Conservation (phyloP, 768 basidiomycete species). For the Suillus ampliporus region DNA sequence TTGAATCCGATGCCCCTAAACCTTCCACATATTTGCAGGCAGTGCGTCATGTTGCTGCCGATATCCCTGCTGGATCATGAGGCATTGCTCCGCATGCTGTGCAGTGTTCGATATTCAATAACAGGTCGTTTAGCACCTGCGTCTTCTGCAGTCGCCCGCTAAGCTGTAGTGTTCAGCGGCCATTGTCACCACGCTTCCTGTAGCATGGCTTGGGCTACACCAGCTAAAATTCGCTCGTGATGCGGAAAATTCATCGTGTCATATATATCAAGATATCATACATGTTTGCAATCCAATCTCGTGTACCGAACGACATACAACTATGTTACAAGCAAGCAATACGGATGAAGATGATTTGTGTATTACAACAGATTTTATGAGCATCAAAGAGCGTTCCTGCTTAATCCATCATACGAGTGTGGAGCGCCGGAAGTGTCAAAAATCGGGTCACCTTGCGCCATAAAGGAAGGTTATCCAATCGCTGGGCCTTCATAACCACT, state of each 20-base stretch:
- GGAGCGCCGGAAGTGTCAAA: neutral
- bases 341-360: no score
- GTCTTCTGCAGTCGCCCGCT: no score
- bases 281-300: neutral
- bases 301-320: neutral
- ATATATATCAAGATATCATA: neutral
- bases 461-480: neutral
- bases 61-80: no score
- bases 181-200: no score
- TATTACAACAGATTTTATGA: neutral
- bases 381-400: neutral
- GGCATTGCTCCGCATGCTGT: no score
- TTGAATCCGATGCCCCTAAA: neutral
- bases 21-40: neutral
- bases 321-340: neutral
- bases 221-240: neutral
- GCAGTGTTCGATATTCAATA: neutral
- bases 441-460: neutral
- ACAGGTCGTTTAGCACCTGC: neutral
- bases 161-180: neutral
- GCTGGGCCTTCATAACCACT: neutral
- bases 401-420: no score
- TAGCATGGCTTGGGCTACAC: no score
- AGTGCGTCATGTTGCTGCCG: no score
- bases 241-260: neutral